Base-by-base conservation (phyloP, 139 green algal genomes). In the Asterochloris erici region DNA sequence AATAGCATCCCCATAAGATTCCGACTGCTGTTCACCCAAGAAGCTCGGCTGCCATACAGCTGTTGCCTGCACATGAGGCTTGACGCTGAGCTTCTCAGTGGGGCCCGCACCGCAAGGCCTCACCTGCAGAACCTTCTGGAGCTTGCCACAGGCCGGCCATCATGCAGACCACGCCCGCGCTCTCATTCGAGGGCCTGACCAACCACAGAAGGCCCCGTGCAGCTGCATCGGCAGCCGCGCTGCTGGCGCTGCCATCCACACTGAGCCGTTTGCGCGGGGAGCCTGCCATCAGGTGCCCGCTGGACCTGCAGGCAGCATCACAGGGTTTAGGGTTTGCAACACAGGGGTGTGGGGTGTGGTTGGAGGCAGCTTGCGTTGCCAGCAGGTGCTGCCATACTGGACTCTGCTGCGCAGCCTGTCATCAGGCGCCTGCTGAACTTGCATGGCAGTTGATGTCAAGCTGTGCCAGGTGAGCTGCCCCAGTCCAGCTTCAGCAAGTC, bases 111-210 rank as follows among this genome's bases (percentile, higher is more conserved):
- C 6, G 14, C 16, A 21, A 64, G 13, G 21, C 14, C 74, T 47
- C 23, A 80, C 76, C 76, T 70, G 76, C 68, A 69, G 76, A 70
- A 14, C 76, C 76, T 69, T 80, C 76, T 70, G 76, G n/a, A 14
- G 68, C 68, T 17, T 54, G 76, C 21, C 76, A 54, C 17, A 80
- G 24, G 11, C 76, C 76, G 47, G 76, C 76, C 68, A 54, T 38
- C 76, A 80, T 80, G 60, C 76, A 62, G 60, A 80, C 76, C 23
- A 80, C 76, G 0, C 60, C 76, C 60, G 68, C 60, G 15, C 76
- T 62, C 76, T 80, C 60, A 54, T 69, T 61, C 12, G 54, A n/a
- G 2, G 60, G 60, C 76, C 76, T 70, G 24, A 80, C 76, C 76
- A 70, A 61, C 76, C 76, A 80, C 23, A 80, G 15, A 15, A 80